Percentiles rank a stretch among this genome's conserved stretches.
phyloP scores from a whole-genome alignment of 179 eudicot genomes.

The Heliamphora pulchella region DNA sequence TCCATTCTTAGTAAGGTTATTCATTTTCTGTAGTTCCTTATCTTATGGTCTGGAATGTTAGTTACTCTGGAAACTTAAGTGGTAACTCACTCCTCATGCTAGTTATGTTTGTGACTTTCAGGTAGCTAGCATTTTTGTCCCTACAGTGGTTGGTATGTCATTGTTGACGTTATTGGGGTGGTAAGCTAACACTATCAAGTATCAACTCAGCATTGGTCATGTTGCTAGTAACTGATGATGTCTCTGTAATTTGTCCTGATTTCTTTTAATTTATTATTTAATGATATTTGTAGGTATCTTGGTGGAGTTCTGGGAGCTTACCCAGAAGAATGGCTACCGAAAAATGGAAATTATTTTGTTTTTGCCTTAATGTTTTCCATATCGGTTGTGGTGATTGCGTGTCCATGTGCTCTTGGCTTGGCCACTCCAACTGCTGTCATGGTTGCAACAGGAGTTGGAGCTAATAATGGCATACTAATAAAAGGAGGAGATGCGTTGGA shows the following conservation, averaged over 20 bases:
- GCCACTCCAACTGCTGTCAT: slow-evolving; percentile 98
- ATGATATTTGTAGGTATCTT: slow-evolving; percentile 46
- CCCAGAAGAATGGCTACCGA: slow-evolving; percentile 74
- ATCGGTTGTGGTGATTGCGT: slow-evolving; percentile 89
- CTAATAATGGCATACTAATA: slow-evolving; percentile 83
- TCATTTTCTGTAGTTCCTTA: not conserved
- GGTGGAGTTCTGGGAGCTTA: slow-evolving; percentile 65
- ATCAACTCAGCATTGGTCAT: not conserved
- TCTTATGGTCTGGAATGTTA: not conserved
- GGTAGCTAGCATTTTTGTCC: slow-evolving; percentile 96
- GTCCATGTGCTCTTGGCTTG: slow-evolving; percentile 94
- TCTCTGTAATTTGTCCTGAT: not conserved
- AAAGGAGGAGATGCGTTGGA: slow-evolving; percentile 98
- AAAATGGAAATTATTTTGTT: slow-evolving; percentile 72
- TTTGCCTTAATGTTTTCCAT: slow-evolving; percentile 91
- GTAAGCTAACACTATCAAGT: slow-evolving; percentile 35
- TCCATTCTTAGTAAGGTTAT: not conserved
- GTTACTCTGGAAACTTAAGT: not conserved
- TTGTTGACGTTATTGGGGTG: slow-evolving; percentile 73
- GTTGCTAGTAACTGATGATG: not conserved
- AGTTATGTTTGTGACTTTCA: slow-evolving; percentile 25
- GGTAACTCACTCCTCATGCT: slow-evolving; percentile 6
- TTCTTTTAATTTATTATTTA: not conserved
- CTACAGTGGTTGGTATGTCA: slow-evolving; percentile 63
- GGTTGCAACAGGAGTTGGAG: slow-evolving; percentile 99